phyloP scores from a whole-genome alignment of 352 stramenopile genomes.

The Globisporangium paddicum region DNA sequence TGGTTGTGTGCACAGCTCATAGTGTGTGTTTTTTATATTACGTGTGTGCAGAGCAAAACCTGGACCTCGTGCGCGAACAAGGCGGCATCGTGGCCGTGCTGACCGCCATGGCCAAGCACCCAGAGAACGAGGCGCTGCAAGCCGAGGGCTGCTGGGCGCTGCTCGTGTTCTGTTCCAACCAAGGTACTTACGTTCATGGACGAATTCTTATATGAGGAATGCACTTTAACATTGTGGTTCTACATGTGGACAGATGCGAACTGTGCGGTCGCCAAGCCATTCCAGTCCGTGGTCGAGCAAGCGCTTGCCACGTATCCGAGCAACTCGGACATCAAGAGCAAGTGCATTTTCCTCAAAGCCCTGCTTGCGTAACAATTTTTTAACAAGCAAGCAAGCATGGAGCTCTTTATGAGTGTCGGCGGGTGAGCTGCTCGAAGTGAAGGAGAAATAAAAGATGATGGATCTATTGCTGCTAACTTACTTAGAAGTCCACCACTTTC shows the following conservation, averaged over 20 bases:
- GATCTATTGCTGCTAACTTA: not conserved
- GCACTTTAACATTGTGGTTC: not conserved
- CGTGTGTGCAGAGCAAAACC: constrained; percentile 44
- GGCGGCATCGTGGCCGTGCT: constrained; percentile 57
- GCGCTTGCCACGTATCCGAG: constrained; percentile 34
- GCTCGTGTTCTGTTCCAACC: constrained; percentile 79
- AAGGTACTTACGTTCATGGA: constrained; percentile 23
- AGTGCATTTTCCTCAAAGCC: constrained; percentile 53
- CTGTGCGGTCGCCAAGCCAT: constrained; percentile 39
- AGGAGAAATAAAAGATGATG: not conserved
- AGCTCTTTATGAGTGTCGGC: not conserved
- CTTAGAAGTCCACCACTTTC: constrained; percentile 87
- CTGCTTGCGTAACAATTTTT: constrained; percentile 33
- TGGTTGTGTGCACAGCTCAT: too few species aligned
- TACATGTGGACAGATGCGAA: constrained; percentile 43
- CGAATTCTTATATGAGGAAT: not conserved
- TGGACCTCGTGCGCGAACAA: constrained; percentile 54
- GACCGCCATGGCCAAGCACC: constrained; percentile 57
- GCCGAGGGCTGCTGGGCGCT: constrained; percentile 70
- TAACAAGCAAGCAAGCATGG: not conserved
- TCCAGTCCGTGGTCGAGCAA: constrained; percentile 36
- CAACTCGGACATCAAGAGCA: constrained; percentile 65
- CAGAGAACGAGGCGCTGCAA: constrained; percentile 60
- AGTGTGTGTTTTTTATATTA: not conserved
- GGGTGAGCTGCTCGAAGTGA: not conserved